Base-by-base conservation (phyloP, 371 early-diverging fungal genomes). In the Homolaphlyctis polyrhiza region DNA sequence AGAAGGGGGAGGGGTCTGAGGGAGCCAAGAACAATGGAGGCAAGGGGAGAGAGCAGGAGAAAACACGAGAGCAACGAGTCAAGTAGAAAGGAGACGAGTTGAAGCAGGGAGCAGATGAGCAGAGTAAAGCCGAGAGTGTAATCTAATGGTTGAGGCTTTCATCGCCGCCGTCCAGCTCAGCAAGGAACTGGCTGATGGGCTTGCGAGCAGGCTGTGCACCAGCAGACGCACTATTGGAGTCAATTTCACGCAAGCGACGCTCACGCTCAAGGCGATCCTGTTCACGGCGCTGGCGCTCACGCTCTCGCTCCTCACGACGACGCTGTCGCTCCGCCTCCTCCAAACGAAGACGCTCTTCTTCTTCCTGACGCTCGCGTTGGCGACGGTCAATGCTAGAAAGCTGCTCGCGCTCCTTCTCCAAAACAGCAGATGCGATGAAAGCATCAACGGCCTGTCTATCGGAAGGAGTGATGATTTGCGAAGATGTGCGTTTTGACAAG, bases 301-400 rank as follows among this genome's bases (percentile, higher is more conserved):
- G 55, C 35, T 55, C 55, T 18, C 55, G 55, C 35, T 55, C 55
- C 35, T 55, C 55, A 25, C 55, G 55, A 27, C 55, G 55, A 25
- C 55, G 55, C 55, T 55, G 55, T 27, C 35, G 35, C 30, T 55
- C 55, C 3, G 4, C 30, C 35, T 55, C 55, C 35, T 55, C 55
- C 11, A 55, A 3, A 3, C 55, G 55, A 3, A 55, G 14, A 14
- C 55, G 30, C 8, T 4, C 55, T 3, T 27, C 35, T 25, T 55
- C 55, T 3, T 4, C 55, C 35, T 55, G 30, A 27, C 55, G 55
- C 35, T 55, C 55, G n/a, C 55, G 55, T 3, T 11, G 55, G n/a
- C 55, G 55, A 45, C 45, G 45, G 16, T 45, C 45, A 23, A 45
- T 45, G 16, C 18, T 23, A 45, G 45, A 45, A 23, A n/a, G n/a